Percentiles rank a stretch among this genome's conserved stretches.
phyloP scores from a whole-genome alignment of 2,329 filamentous ascomycete genomes.

The Verticillium tricorpus region DNA sequence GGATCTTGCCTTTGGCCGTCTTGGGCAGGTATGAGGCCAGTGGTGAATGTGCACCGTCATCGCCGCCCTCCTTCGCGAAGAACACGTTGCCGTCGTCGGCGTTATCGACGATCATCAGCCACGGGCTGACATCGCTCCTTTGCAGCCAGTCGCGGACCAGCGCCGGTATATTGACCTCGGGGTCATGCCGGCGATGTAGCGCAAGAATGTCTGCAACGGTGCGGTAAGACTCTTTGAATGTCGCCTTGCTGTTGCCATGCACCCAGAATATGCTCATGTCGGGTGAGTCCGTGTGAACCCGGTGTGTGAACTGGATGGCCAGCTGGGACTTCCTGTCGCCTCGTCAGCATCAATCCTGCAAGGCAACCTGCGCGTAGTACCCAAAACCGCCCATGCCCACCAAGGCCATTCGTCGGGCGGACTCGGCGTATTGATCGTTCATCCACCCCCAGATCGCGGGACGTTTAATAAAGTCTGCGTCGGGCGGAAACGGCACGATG shows the following conservation, averaged over 20 bases:
- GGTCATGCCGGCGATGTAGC: slow-evolving; percentile 8
- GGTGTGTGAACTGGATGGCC: slow-evolving; percentile 12
- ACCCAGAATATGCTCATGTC: slow-evolving; percentile 13
- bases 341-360: background rate
- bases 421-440: slow-evolving; percentile 1
- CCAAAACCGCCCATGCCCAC: slow-evolving; percentile 12
- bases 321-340: slow-evolving; percentile 14
- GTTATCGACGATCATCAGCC: slow-evolving; percentile 16
- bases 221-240: slow-evolving; percentile 11
- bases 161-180: slow-evolving; percentile 5
- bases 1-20: slow-evolving; percentile 9
- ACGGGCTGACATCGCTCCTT: slow-evolving; percentile 9
- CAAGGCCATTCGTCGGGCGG: slow-evolving; percentile 4
- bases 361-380: background rate
- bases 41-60: background rate
- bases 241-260: slow-evolving; percentile 2
- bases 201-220: slow-evolving; percentile 6
- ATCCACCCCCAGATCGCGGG: slow-evolving; percentile 7
- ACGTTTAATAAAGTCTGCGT: slow-evolving; percentile 10
- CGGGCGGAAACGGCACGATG: slow-evolving; percentile 9
- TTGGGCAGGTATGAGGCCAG: slow-evolving; percentile 14
- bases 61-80: background rate
- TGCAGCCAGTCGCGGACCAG: slow-evolving; percentile 14
- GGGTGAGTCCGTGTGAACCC: slow-evolving; percentile 2
- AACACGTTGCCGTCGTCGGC: slow-evolving; percentile 10